Evolutionary conservation across 805 yeast genomes (phyloP), one percentile per base, ranked within the genome.

Genomic region (Ogataea trehalophila): DNA sequence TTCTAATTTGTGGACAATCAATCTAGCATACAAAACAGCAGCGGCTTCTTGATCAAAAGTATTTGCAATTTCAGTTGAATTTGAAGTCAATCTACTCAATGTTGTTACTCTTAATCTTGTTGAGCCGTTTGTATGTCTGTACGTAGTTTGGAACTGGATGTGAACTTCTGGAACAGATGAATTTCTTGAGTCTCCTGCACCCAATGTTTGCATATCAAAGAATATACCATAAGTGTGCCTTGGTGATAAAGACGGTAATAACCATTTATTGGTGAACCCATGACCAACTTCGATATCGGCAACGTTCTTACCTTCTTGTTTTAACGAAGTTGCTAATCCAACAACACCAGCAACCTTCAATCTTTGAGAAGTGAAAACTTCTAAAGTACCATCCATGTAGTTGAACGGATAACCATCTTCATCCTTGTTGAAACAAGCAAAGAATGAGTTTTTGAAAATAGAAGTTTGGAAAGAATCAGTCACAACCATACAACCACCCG

Each of bases 31-130:
- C 49, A 91, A 72, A 1, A 91, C 97, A 15, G 97, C 95, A 3
- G 99, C 97, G 13, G 97, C 96, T 69, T 94, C 98, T 74, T 94
- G 98, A 70, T 94, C 99, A 66, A 94, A 94, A n/a, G 94, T 61
- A 49, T 69, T 69, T 16, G 81, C 70, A 49, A 79, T 68, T 42
- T 75, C 79, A 39, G 78, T 79, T 23, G 75, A 68, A 42, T 61
- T 63, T 14, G 82, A 76, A 48, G 80, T 75, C 50, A 75, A 65
- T 62, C 80, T 74, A 48, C 74, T 72, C 49, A 94, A 75, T 0
- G 98, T 94, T 20, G 99, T 92, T 34, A 94, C 97, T 58, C 97
- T 80, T 50, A 88, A 73, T 61, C 97, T 79, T 62, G 80, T 85
- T 13, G 92, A 78, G 48, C 99, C 99, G 29, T 91, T 83, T n/a